Percentiles rank a stretch among this genome's conserved stretches.
Evolutionary conservation across 2,329 filamentous ascomycete genomes (phyloP).

Genomic region (Magnaporthiopsis incrustans): DNA sequence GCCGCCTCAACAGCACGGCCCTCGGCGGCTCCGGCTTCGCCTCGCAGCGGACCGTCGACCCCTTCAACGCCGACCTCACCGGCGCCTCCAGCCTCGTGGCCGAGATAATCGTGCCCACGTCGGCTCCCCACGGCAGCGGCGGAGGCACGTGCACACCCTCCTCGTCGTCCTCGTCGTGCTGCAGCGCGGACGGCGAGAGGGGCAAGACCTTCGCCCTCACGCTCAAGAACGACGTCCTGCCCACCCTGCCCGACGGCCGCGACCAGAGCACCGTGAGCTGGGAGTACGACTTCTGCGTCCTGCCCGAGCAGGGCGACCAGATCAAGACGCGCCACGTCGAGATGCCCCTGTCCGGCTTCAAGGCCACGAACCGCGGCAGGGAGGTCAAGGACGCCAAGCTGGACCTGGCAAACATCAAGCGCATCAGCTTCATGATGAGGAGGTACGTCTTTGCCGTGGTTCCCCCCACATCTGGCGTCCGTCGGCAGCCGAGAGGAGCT

Average conservation of each 20-base stretch:
- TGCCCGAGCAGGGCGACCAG: conserved; percentile 21
- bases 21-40: conserved; percentile 79
- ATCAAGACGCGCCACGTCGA: conserved; percentile 31
- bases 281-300: conserved; percentile 62
- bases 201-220: conserved; percentile 65
- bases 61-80: conserved; percentile 12
- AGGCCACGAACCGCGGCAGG: conserved; percentile 65
- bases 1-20: conserved; percentile 57
- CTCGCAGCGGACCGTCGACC: conserved; percentile 56
- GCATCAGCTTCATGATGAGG: conserved; percentile 71
- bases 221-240: conserved; percentile 61
- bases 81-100: conserved; percentile 38
- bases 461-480: no score
- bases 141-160: conserved; percentile 41
- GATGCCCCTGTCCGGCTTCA: conserved; percentile 57
- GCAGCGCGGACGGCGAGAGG: conserved; percentile 31
- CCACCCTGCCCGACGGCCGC: conserved; percentile 52
- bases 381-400: conserved; percentile 52
- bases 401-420: conserved; percentile 51
- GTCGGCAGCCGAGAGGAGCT: not conserved
- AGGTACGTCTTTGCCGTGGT: conserved; percentile 43
- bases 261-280: conserved; percentile 66
- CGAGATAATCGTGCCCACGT: conserved; percentile 46
- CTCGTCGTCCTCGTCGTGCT: conserved; percentile 2
- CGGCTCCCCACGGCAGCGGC: conserved; percentile 25